Conservation (phyloP, 225 moss, liverwort and hornwort species). For the Straminergon stramineum region DNA sequence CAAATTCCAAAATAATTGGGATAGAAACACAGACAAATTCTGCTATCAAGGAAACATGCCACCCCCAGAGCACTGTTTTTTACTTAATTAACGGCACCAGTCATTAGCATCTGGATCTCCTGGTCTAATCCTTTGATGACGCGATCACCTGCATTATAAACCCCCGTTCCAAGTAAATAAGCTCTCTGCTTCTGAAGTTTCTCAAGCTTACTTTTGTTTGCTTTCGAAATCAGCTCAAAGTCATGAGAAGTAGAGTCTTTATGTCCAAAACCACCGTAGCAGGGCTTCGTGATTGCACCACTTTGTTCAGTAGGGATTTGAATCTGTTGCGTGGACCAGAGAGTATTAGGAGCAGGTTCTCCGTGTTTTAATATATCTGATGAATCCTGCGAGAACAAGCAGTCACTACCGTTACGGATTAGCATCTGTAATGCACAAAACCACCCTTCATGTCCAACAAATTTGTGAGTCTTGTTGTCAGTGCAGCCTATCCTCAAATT, state of each 20-base stretch:
- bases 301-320: neutral
- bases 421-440: neutral
- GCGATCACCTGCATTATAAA: neutral
- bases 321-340: neutral
- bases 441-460: neutral
- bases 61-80: neutral
- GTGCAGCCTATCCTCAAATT: neutral
- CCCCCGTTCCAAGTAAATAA: constrained; percentile 1
- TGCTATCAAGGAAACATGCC: neutral
- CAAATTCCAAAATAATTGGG: neutral
- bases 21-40: neutral
- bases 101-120: constrained; percentile 1
- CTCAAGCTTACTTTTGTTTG: neutral
- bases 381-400: neutral
- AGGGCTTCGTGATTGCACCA: neutral
- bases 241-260: neutral
- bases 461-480: neutral
- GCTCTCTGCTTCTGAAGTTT: constrained; percentile 8
- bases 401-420: neutral
- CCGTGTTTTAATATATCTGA: neutral
- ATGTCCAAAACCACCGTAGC: neutral
- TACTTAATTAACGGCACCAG: neutral
- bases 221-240: neutral
- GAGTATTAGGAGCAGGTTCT: neutral
- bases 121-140: constrained; percentile 9